Evolutionary conservation across 805 yeast species (phyloP).

Genomic region (Lachancea nothofagi): DNA sequence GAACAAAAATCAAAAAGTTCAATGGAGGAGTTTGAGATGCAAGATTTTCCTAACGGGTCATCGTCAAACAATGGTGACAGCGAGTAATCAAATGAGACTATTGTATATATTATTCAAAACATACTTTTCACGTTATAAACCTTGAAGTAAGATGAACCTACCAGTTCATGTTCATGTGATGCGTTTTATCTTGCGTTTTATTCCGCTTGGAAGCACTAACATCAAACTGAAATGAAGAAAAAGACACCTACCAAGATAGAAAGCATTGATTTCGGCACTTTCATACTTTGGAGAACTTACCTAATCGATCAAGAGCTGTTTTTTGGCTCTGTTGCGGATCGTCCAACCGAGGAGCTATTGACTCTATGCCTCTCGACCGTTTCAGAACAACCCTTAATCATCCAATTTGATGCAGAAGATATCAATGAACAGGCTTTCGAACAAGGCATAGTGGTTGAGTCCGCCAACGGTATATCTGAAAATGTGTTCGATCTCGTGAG

Average conservation of each 20-base stretch:
- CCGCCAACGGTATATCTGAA: background rate
- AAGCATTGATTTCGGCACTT: background rate
- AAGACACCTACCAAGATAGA: background rate
- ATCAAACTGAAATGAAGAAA: background rate
- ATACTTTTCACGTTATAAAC: too few relatives aligned
- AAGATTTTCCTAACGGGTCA: slow-evolving; percentile 18
- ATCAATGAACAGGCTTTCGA: slow-evolving; percentile 5
- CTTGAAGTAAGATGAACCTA: background rate
- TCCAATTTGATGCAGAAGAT: slow-evolving; percentile 1
- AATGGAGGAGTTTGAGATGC: slow-evolving; percentile 30
- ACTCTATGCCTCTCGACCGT: slow-evolving; percentile 1
- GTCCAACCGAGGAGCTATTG: background rate
- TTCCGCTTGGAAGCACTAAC: background rate
- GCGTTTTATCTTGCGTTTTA: background rate
- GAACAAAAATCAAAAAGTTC: background rate
- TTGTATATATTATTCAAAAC: too few relatives aligned
- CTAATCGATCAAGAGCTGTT: background rate
- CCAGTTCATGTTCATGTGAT: slow-evolving; percentile 1
- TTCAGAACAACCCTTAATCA: slow-evolving; percentile 1
- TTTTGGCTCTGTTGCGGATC: background rate
- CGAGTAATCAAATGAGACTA: background rate
- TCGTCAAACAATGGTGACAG: background rate
- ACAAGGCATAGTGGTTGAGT: slow-evolving; percentile 6
- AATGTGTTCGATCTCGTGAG: background rate
- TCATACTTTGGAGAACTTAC: slow-evolving; percentile 1